A percentile compares a stretch with the other conserved stretches of the same genome.
These are phyloP conservation scores for Boechera divaricarpa DNA, from an alignment of 345 rosid species.

Conservation along the genomic window DNA sequence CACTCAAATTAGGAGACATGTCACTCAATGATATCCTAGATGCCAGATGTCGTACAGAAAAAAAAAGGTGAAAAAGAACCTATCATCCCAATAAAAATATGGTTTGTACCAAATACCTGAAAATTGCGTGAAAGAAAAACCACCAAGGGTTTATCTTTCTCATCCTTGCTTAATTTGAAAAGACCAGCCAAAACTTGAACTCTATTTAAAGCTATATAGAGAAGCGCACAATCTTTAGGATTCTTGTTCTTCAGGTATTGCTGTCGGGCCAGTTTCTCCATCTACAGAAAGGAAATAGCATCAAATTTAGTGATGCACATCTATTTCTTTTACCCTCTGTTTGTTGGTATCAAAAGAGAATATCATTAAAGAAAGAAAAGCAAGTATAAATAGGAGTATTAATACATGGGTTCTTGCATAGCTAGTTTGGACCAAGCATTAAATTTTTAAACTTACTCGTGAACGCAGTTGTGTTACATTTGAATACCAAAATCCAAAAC, in stretches of 20 bases:
- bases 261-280: constrained; percentile 86
- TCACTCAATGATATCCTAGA: constrained; percentile 27
- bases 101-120: constrained; percentile 62
- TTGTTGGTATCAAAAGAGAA: constrained; percentile 21
- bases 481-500: constrained; percentile 89
- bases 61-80: constrained; percentile 16
- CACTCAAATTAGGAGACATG: constrained; percentile 33
- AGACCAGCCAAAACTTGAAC: constrained; percentile 95
- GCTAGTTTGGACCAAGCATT: constrained; percentile 32
- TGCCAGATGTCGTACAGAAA: constrained; percentile 3
- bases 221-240: constrained; percentile 90
- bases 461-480: constrained; percentile 69
- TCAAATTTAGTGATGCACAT: constrained; percentile 33
- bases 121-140: constrained; percentile 92
- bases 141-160: constrained; percentile 89
- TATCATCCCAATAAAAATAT: constrained; percentile 33
- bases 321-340: constrained; percentile 1
- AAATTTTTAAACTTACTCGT: constrained; percentile 59
- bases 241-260: constrained; percentile 81
- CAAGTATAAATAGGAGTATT: constrained; percentile 12
- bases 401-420: constrained; percentile 22
- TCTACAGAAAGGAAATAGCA: constrained; percentile 53
- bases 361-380: constrained; percentile 7
- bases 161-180: constrained; percentile 86
- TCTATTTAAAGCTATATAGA: constrained; percentile 84